Conservation (phyloP, 2,329 filamentous ascomycete genomes). For the Zymoseptoria pseudotritici region DNA sequence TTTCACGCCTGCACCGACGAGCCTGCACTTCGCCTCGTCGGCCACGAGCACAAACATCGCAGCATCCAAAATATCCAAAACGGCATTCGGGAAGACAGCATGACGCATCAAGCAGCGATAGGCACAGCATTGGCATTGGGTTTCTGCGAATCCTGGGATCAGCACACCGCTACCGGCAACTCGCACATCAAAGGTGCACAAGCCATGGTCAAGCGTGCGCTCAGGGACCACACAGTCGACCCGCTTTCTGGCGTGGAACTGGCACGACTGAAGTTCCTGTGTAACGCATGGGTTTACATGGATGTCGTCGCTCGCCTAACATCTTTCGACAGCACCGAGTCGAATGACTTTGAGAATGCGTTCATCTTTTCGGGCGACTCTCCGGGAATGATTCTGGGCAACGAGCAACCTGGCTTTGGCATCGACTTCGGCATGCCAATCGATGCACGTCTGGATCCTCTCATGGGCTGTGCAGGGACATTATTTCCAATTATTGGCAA, state of each 20-base stretch:
- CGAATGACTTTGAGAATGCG: slow-evolving; percentile 46
- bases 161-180: slow-evolving; percentile 60
- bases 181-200: slow-evolving; percentile 62
- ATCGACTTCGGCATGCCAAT: slow-evolving; percentile 32
- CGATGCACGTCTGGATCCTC: slow-evolving; percentile 56
- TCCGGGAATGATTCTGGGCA: slow-evolving; percentile 11
- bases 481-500: slow-evolving; percentile 62
- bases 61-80: slow-evolving; percentile 54
- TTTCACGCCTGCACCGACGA: slow-evolving; percentile 58
- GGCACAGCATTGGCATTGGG: slow-evolving; percentile 63
- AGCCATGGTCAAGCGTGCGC: slow-evolving; percentile 53
- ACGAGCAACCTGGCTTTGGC: slow-evolving; percentile 26
- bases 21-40: slow-evolving; percentile 51
- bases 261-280: slow-evolving; percentile 56
- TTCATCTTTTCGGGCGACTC: slow-evolving; percentile 33
- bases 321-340: slow-evolving; percentile 52
- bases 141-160: slow-evolving; percentile 65
- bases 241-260: slow-evolving; percentile 42
- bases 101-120: slow-evolving; percentile 57
- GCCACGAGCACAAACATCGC: slow-evolving; percentile 61
- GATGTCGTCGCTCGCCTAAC: slow-evolving; percentile 64
- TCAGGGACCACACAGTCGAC: slow-evolving; percentile 40
- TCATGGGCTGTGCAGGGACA: slow-evolving; percentile 62
- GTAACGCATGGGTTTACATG: slow-evolving; percentile 67
- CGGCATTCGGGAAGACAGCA: slow-evolving; percentile 49